Conservation (phyloP, 2,329 filamentous ascomycete species). For the Paramyrothecium roridum region DNA sequence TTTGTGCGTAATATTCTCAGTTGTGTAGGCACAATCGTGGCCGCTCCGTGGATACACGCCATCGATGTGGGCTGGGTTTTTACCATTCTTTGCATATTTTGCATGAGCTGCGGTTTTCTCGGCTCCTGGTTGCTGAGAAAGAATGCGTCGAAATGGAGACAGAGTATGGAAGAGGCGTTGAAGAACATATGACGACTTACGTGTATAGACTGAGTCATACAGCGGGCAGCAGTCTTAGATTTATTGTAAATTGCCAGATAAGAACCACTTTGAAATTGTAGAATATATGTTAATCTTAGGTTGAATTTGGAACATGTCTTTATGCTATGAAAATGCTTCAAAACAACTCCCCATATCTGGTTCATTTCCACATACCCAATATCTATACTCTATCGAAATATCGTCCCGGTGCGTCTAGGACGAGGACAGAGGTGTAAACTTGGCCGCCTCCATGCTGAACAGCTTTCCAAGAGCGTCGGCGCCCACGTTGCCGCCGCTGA, state of each 20-base stretch:
- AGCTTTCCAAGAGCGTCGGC: constrained; percentile 51
- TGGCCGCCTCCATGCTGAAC: constrained; percentile 26
- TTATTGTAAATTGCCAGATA: background rate
- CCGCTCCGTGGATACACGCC: constrained; percentile 65
- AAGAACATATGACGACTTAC: constrained; percentile 12
- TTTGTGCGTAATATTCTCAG: constrained; percentile 77
- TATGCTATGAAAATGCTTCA: background rate
- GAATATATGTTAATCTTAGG: background rate
- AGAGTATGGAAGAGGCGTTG: constrained; percentile 53
- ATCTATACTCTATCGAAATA: background rate
- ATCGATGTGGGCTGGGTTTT: constrained; percentile 78
- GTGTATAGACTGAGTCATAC: background rate
- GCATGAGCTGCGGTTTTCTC: constrained; percentile 52
- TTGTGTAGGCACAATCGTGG: constrained; percentile 67
- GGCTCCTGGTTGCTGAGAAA: constrained; percentile 60
- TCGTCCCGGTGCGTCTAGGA: too few species aligned
- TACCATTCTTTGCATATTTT: constrained; percentile 52
- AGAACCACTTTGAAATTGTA: background rate
- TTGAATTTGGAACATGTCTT: background rate
- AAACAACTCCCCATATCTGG: too few species aligned
- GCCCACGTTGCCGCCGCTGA: constrained; percentile 59
- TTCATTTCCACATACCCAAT: background rate
- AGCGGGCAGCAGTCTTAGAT: background rate
- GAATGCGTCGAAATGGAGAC: constrained; percentile 62
- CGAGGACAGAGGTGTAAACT: background rate